Conservation (phyloP, 2,329 filamentous ascomycete genomes). For the Penicillium sp. region DNA sequence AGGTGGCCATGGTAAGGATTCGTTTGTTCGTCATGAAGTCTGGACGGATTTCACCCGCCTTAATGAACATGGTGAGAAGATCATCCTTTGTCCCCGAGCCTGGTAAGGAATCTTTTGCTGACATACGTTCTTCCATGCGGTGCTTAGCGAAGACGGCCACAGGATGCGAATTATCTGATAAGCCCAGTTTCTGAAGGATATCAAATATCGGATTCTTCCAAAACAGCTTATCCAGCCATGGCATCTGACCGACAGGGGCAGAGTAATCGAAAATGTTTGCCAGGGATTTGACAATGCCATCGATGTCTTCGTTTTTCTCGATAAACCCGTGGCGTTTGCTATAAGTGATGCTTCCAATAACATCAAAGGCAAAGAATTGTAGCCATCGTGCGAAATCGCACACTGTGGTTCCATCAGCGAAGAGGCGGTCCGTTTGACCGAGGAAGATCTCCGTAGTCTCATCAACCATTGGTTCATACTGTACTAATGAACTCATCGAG, state of each 20-base stretch:
- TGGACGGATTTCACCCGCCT: conserved; percentile 22
- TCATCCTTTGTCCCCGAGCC: neutral
- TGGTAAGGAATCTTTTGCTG: neutral
- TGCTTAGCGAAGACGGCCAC: neutral
- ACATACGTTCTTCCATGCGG: neutral
- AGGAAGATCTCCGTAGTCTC: conserved; percentile 71
- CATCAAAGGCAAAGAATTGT: conserved; percentile 79
- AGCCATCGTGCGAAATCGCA: conserved; percentile 54
- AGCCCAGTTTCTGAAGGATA: neutral
- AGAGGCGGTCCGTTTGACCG: conserved; percentile 57
- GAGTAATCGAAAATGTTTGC: neutral
- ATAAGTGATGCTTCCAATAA: conserved; percentile 77
- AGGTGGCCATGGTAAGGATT: conserved; percentile 29
- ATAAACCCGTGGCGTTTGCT: conserved; percentile 73
- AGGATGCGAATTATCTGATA: neutral
- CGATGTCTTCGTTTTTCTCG: conserved; percentile 71
- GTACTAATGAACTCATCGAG: conserved; percentile 71
- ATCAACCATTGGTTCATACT: conserved; percentile 78
- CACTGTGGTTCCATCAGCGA: conserved; percentile 31
- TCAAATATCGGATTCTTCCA: conserved; percentile 62
- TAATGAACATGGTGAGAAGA: conserved; percentile 18
- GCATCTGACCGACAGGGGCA: conserved; percentile 64
- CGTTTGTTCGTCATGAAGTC: conserved; percentile 30
- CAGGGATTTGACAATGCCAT: conserved; percentile 68
- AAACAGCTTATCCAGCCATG: conserved; percentile 65